These are phyloP conservation scores for Gaultheria prostrata DNA, from an alignment of 148 eudicot species.

Conservation along the genomic window DNA sequence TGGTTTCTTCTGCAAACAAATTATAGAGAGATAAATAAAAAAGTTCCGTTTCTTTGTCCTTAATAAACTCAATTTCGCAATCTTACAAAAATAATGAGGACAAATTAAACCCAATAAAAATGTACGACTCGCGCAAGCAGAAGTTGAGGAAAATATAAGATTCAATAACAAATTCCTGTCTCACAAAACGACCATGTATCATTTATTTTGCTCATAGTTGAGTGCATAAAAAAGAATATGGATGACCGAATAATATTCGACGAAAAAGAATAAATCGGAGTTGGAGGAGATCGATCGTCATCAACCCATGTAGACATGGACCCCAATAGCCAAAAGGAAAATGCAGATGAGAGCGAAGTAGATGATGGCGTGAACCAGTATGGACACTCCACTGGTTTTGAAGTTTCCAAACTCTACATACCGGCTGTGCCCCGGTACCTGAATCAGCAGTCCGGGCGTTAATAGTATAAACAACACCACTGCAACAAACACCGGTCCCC, in stretches of 20 bases:
- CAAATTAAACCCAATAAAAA: background rate
- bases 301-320: slow-evolving; percentile 23
- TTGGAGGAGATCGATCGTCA: background rate
- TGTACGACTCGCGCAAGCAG: background rate
- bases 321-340: slow-evolving; percentile 24
- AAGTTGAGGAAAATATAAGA: background rate
- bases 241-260: background rate
- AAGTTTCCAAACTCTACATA: slow-evolving; percentile 26
- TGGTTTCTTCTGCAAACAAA: background rate
- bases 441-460: slow-evolving; percentile 28
- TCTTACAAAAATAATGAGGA: background rate
- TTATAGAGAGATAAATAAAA: background rate
- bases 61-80: background rate
- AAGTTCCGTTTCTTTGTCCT: background rate
- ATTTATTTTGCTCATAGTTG: background rate
- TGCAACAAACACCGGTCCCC: slow-evolving; percentile 41
- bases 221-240: background rate
- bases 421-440: slow-evolving; percentile 25
- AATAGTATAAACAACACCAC: slow-evolving; percentile 29
- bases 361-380: slow-evolving; percentile 23
- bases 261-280: background rate
- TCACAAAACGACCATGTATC: background rate
- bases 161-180: background rate
- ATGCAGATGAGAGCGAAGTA: slow-evolving; percentile 27
- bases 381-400: slow-evolving; percentile 26